Evolutionary conservation across 208 protist species (phyloP), one percentile per base, ranked within the genome.

Genomic region (Porcisia deanei): DNA sequence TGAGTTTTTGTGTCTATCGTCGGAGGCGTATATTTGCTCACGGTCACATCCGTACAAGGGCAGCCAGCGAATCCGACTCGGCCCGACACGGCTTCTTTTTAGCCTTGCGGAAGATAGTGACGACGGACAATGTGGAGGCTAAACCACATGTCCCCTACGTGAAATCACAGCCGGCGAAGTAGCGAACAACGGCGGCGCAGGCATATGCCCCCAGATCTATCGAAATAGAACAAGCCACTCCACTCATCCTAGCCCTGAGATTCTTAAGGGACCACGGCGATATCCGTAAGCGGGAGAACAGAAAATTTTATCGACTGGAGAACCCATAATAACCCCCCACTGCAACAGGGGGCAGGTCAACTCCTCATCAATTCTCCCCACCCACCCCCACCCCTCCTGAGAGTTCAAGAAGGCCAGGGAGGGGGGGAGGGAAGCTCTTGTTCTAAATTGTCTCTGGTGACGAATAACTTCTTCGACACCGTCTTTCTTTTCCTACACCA

Each of bases 281-380:
- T 43, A 83, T 73, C 54, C 52, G 70, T 39, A 34, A 12, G 37
- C 25, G 43, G 30, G 52, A 5, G 16, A 55, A 63, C 25, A 60
- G 69, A 30, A 58, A 58, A 0, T 30, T 30, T 30, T 30, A 30
- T 30, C 30, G 30, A 30, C 30, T 30, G 30, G 30, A 0, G 30
- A 30, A 61, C 25, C 55, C 6, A 10, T 20, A 5, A 10, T 18
- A 10, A n/a, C 53, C 53, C 53, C 9, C 55, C 55, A 80, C 64
- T 78, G 78, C 45, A 45, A 47, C 20, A 39, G 41, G 8, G 83
- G 71, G 57, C 66, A 68, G 73, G 39, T 20, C 22, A 4, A 58
- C 7, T 63, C 73, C 10, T 34, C 12, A 18, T 49, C 16, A 52
- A 53, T 30, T 30, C 30, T 30, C 30, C 30, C 30, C 30, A 30